These are phyloP conservation scores for Syzygium grande DNA, from an alignment of 345 rosid species.

Conservation along the genomic window DNA sequence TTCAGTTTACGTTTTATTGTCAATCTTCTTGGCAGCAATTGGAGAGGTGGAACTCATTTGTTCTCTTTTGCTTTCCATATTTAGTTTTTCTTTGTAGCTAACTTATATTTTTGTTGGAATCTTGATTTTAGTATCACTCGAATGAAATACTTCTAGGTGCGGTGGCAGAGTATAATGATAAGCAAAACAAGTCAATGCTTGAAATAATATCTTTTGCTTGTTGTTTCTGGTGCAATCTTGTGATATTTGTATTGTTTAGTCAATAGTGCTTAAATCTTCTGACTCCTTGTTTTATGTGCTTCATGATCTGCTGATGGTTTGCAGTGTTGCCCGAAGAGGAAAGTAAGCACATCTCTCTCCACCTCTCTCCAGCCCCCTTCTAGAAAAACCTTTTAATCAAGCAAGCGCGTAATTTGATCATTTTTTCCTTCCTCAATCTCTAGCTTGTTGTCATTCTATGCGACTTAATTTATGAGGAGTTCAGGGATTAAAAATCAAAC, in stretches of 20 bases:
- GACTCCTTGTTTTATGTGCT: constrained; percentile 8
- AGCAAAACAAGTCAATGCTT: neutral
- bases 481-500: neutral
- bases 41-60: neutral
- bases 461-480: neutral
- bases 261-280: neutral
- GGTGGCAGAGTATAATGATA: neutral
- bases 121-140: neutral
- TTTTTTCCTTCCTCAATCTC: neutral
- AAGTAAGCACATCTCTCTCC: constrained; percentile 48
- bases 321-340: constrained; percentile 90
- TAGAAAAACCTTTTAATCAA: neutral
- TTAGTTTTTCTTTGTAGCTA: neutral
- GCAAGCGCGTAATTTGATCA: neutral
- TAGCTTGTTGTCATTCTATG: neutral
- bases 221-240: neutral
- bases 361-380: neutral
- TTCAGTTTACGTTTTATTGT: neutral
- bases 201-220: neutral
- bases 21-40: neutral
- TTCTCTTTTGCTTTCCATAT: neutral
- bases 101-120: neutral
- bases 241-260: neutral
- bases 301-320: constrained; percentile 28
- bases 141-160: neutral